Conservation (phyloP, 768 basidiomycete genomes). For the Tricholomella constricta region DNA sequence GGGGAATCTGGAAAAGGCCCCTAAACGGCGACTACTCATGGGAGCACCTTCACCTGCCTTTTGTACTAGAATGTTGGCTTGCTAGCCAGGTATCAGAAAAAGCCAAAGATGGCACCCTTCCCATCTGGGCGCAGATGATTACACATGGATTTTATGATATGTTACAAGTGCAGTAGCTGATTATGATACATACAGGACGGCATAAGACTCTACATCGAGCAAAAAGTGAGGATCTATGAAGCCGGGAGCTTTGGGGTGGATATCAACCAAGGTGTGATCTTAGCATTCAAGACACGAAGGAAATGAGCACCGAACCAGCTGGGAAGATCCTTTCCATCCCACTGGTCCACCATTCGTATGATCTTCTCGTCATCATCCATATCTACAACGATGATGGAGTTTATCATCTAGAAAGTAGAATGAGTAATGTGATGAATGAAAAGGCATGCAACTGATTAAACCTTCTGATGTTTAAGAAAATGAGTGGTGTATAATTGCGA, state of each 20-base stretch:
- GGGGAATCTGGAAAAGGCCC: too few species aligned
- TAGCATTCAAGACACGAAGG: slow-evolving; percentile 53
- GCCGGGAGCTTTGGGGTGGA: slow-evolving; percentile 41
- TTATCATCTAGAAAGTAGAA: slow-evolving; percentile 42
- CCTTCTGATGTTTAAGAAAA: slow-evolving; percentile 53
- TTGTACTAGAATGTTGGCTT: too few species aligned
- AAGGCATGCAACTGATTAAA: slow-evolving; percentile 14
- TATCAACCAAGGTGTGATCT: slow-evolving; percentile 54
- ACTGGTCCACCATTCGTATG: slow-evolving; percentile 56
- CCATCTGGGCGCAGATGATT: too few species aligned
- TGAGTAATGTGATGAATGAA: neutral
- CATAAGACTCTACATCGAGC: too few species aligned
- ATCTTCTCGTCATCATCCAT: slow-evolving; percentile 69
- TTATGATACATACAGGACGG: too few species aligned
- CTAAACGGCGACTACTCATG: too few species aligned
- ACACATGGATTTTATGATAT: too few species aligned
- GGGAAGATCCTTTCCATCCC: slow-evolving; percentile 57
- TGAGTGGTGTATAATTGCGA: slow-evolving; percentile 63
- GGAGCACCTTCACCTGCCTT: too few species aligned
- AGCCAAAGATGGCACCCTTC: too few species aligned
- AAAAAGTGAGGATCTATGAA: slow-evolving; percentile 5
- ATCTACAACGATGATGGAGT: slow-evolving; percentile 64
- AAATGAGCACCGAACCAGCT: slow-evolving; percentile 47
- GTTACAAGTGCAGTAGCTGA: too few species aligned
- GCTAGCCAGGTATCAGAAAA: too few species aligned